phyloP scores from a whole-genome alignment of 2,329 filamentous ascomycete species.

The Teratosphaeria viscida region DNA sequence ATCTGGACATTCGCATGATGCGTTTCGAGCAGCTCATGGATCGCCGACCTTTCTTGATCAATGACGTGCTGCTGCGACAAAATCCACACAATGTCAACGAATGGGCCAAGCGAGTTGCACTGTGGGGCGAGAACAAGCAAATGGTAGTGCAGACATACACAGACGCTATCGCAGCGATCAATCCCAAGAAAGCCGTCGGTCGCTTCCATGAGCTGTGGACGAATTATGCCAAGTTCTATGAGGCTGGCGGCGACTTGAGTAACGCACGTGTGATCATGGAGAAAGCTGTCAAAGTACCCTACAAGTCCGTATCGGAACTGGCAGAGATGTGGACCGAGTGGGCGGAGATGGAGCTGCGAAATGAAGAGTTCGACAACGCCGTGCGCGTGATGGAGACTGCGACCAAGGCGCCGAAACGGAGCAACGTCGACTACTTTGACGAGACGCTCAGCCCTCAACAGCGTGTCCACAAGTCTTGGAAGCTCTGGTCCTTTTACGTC shows the following conservation, averaged over 20 bases:
- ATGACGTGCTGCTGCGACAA: constrained; percentile 87
- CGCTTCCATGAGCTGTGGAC: constrained; percentile 92
- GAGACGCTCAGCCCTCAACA: constrained; percentile 89
- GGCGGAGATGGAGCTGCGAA: constrained; percentile 95
- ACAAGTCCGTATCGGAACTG: constrained; percentile 92
- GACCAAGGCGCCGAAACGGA: constrained; percentile 89
- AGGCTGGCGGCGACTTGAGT: constrained; percentile 69
- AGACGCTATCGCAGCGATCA: constrained; percentile 82
- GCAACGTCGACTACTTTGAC: constrained; percentile 98
- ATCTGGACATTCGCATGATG: constrained; percentile 94
- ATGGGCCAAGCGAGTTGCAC: constrained; percentile 91
- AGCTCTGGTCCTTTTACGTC: constrained; percentile 98
- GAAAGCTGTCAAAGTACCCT: constrained; percentile 94
- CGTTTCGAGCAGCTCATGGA: constrained; percentile 98
- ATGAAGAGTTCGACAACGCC: constrained; percentile 91
- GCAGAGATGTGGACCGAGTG: constrained; percentile 99
- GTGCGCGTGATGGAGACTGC: constrained; percentile 95
- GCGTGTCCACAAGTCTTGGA: constrained; percentile 98
- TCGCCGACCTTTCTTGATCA: constrained; percentile 84
- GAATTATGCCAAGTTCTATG: constrained; percentile 96
- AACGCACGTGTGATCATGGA: constrained; percentile 91
- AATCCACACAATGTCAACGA: constrained; percentile 94
- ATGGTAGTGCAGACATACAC: constrained; percentile 94
- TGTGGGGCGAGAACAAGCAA: constrained; percentile 87
- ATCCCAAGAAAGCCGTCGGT: constrained; percentile 87